phyloP scores from a whole-genome alignment of 2,329 filamentous ascomycete species.

The Penicillium sp. region DNA sequence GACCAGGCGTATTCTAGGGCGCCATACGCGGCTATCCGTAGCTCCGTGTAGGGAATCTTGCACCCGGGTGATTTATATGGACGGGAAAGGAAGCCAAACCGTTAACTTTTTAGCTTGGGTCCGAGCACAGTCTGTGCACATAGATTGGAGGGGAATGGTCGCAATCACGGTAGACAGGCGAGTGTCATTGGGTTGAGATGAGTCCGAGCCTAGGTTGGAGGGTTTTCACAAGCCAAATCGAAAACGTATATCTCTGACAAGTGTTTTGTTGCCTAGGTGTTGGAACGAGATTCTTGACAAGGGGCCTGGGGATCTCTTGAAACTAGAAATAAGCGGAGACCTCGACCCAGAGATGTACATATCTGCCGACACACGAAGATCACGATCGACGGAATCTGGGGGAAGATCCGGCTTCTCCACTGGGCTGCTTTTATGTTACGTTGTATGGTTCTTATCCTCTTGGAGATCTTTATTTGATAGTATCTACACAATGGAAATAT shows the following conservation, averaged over 20 bases:
- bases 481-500: background rate
- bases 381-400: conserved; percentile 7
- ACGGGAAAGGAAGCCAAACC: background rate
- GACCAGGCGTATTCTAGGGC: background rate
- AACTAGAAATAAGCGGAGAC: background rate
- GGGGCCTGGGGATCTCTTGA: background rate
- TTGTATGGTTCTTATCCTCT: background rate
- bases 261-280: background rate
- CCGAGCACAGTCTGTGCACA: conserved; percentile 1
- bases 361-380: background rate
- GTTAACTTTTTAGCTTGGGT: background rate
- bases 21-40: background rate
- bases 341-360: background rate
- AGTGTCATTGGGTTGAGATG: background rate
- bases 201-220: background rate
- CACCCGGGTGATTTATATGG: background rate
- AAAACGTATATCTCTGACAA: background rate
- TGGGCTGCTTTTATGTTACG: background rate
- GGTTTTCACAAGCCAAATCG: background rate
- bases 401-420: conserved; percentile 1
- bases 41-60: background rate
- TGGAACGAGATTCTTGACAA: background rate
- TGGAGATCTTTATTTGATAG: background rate
- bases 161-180: background rate
- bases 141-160: background rate